Evolutionary conservation across 768 basidiomycete genomes (phyloP), one percentile per base, ranked within the genome.

Genomic region (Xerocomellus dryophilus): DNA sequence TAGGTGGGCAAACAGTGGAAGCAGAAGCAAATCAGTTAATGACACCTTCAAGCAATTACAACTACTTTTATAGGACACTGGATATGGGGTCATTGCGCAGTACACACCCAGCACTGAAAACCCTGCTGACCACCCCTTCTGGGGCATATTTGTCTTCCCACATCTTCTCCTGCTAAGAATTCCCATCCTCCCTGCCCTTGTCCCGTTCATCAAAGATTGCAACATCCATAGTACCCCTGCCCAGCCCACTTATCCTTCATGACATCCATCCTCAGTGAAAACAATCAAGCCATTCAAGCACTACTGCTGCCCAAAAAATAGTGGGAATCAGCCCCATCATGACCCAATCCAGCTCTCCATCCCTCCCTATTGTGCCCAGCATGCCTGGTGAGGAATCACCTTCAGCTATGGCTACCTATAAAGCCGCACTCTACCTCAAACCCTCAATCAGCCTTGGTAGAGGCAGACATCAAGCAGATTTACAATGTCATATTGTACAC

Each of bases 1-100:
- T 4, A 47, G 54, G 6, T 63, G 61, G 59, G 36, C 36, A 4
- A 38, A 38, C 8, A n/a, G 36, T 1, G 1, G 36, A 9, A 43
- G 43, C 11, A 3, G n/a, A 1, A 43, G 18, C 42, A 5, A 6
- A 4, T 2, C 2, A 8, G 5, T 12, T 17, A 43, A 43, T 2
- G 2, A 12, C 3, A 1, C 8, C 3, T 29, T 43, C 43, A 43
- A 43, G n/a, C 10, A 5, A 38, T 0, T 38, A 10, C 38, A 25
- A 4, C 0, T 25, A 38, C n/a, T 38, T 38, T 9, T 43, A 29
- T 11, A 43, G 27, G 27, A 29, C 43, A 6, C 43, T 29, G 27
- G 27, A 3, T 29, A 11, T 2, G 2, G 4, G 43, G 12, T 17
- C 21, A 9, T n/a, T 4, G 2, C n/a, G 0, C 21, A 2, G 3